Percentiles rank a stretch among this genome's conserved stretches.
phyloP scores from a whole-genome alignment of 768 basidiomycete species.

The Leucosporidium creatinivorum region DNA sequence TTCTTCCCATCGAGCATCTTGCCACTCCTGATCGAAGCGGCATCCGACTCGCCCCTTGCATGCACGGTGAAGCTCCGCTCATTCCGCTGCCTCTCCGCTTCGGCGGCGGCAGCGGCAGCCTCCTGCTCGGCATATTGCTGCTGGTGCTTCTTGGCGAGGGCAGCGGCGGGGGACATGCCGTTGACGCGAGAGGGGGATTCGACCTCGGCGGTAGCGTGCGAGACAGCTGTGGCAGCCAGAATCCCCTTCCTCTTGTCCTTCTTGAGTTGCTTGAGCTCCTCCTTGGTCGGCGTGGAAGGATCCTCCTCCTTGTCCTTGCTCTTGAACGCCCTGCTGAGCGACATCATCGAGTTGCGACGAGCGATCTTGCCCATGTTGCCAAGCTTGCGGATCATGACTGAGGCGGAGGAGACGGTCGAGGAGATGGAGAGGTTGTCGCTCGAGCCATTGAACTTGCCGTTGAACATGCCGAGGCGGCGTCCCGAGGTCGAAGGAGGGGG shows the following conservation, averaged over 20 bases:
- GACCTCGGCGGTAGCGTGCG: constrained; percentile 72
- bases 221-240: constrained; percentile 62
- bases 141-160: constrained; percentile 43
- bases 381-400: constrained; percentile 93
- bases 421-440: constrained; percentile 94
- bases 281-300: neutral
- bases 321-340: constrained; percentile 79
- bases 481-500: constrained; percentile 28
- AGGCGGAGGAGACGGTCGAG: constrained; percentile 88
- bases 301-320: constrained; percentile 55
- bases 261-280: constrained; percentile 34
- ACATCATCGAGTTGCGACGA: constrained; percentile 67
- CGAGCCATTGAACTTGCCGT: constrained; percentile 73
- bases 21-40: constrained; percentile 6
- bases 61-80: constrained; percentile 5
- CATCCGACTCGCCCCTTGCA: constrained; percentile 1
- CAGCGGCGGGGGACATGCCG: constrained; percentile 57
- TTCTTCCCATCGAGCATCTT: constrained; percentile 29
- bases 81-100: neutral
- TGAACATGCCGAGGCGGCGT: constrained; percentile 60
- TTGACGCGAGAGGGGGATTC: constrained; percentile 32
- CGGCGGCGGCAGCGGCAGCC: constrained; percentile 34
- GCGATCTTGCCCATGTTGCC: constrained; percentile 80
- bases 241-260: constrained; percentile 57
- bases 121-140: constrained; percentile 40